Evolutionary conservation across 305 asterid species (phyloP), one percentile per base, ranked within the genome.

Genomic region (Fraxinus baroniana): DNA sequence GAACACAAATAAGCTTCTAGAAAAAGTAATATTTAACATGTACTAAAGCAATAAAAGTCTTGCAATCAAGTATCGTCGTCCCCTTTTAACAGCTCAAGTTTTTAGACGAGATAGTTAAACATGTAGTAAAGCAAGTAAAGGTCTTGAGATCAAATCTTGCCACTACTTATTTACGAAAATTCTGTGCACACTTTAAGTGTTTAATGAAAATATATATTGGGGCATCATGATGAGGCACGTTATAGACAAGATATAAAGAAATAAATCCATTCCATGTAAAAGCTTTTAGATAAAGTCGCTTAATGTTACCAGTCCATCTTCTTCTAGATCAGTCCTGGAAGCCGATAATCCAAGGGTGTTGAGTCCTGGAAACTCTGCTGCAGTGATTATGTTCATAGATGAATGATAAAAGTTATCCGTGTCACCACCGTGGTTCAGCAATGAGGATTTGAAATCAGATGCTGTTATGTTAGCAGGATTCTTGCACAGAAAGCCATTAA

Each of bases 401-500:
- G 98, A 91, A 9, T 87, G 84, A 55, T 78, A 85, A 77, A 91
- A 83, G 64, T 88, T 89, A 64, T 86, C 89, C 0, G 91, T 87
- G 78, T 88, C 91, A 7, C 98, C 97, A 52, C 80, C 72, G 1
- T 79, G 82, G 37, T 78, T 83, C 79, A 94, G 75, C 68, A 64
- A 8, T 0, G 96, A 85, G 78, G 92, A 85, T 83, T 89, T 88
- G 94, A 94, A 93, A 77, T 94, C 97, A 6, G 92, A 82, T 68
- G 93, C 89, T 2, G 84, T 74, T 35, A 89, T 20, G 13, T 35
- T 39, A 5, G 83, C 66, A 0, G 94, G 91, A 81, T 91, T 89
- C 91, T 93, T 93, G 95, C 98, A 94, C 0, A 94, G 91, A 35
- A 60, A 82, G 37, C 98, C 96, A 24, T 94, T 92, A 84, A 92